These are phyloP conservation scores for Taphrina deformans DNA, from an alignment of 1,139 yeast genomes.

Conservation along the genomic window DNA sequence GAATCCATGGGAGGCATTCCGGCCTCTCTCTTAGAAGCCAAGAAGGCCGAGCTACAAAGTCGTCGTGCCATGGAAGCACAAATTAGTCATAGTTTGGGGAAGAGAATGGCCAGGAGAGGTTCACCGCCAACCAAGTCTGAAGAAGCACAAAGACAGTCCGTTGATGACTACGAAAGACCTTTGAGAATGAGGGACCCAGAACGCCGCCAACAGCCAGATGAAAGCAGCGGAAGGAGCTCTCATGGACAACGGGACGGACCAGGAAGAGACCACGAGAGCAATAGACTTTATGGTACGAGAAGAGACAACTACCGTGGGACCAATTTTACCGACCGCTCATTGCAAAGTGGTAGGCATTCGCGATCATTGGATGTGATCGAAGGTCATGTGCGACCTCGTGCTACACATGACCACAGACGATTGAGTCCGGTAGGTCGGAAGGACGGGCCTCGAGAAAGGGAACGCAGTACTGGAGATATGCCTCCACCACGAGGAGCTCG, in stretches of 20 bases:
- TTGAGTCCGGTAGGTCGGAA: background rate
- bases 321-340: background rate
- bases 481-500: background rate
- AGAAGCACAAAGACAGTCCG: conserved; percentile 1
- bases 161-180: conserved; percentile 12
- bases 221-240: background rate
- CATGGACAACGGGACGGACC: background rate
- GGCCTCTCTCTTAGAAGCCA: conserved; percentile 39
- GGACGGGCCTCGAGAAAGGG: background rate
- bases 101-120: background rate
- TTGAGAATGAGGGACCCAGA: conserved; percentile 4
- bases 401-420: background rate
- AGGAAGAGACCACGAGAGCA: background rate
- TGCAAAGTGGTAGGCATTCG: background rate
- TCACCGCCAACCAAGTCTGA: background rate
- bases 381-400: background rate
- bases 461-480: background rate
- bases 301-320: background rate
- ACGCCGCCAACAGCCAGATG: background rate
- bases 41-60: conserved; percentile 38
- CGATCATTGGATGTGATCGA: background rate
- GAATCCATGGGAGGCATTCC: conserved; percentile 42
- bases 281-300: background rate
- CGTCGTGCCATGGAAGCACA: conserved; percentile 6
- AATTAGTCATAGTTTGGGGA: background rate